These are phyloP conservation scores for Grigorovia humatica DNA, from an alignment of 805 yeast species.

Conservation along the genomic window DNA sequence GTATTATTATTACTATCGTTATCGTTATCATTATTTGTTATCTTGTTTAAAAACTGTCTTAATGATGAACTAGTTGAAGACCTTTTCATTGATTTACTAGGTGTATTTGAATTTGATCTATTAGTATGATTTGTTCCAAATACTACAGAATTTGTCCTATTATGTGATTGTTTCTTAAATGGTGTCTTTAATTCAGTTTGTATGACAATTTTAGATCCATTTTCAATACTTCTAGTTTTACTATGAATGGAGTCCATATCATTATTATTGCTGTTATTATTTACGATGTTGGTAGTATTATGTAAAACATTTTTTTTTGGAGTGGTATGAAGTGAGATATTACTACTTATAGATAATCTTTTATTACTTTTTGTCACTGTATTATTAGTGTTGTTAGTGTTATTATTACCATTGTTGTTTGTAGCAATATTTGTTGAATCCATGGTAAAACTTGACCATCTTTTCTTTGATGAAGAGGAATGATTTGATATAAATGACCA, in stretches of 20 bases:
- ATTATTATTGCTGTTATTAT: background rate
- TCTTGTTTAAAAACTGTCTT: slow-evolving; percentile 23
- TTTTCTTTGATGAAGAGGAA: slow-evolving; percentile 21
- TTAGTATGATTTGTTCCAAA: background rate
- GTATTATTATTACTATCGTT: background rate
- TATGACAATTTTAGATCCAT: background rate
- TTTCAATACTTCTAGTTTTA: background rate
- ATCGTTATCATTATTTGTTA: slow-evolving; percentile 10
- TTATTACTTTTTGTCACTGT: background rate
- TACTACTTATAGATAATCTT: background rate
- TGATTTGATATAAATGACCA: slow-evolving; percentile 25
- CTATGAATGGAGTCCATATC: slow-evolving; percentile 10
- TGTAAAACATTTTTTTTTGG: background rate
- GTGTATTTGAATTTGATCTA: background rate
- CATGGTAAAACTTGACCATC: slow-evolving; percentile 23
- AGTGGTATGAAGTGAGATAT: background rate
- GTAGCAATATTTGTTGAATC: slow-evolving; percentile 9
- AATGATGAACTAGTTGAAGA: slow-evolving; percentile 27
- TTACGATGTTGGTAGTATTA: background rate
- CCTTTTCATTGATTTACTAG: slow-evolving; percentile 11
- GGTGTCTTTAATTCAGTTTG: background rate
- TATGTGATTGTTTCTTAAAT: background rate
- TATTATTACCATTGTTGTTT: slow-evolving; percentile 1
- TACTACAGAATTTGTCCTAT: background rate
- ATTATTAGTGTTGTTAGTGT: background rate